phyloP scores from a whole-genome alignment of 2,329 filamentous ascomycete species.

The Colletotrichum falcatum region DNA sequence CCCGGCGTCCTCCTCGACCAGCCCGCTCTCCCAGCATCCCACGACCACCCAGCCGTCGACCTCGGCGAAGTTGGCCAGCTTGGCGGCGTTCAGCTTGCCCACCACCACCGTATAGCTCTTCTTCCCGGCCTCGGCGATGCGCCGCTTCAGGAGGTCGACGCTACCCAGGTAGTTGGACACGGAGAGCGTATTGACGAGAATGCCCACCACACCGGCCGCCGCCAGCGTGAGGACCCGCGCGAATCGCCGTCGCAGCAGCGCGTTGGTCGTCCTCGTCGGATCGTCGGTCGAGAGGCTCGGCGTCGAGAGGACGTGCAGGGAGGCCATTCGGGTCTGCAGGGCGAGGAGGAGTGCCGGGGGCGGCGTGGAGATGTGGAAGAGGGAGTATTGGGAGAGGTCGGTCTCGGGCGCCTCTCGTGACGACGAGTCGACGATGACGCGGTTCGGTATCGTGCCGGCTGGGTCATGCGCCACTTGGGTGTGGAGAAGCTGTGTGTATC shows the following conservation, averaged over 20 bases:
- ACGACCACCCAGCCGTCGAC: conserved; percentile 97
- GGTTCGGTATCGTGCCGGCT: conserved; percentile 84
- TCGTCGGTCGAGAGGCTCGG: conserved; percentile 63
- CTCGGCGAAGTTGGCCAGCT: conserved; percentile 96
- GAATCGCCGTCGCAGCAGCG: conserved; percentile 84
- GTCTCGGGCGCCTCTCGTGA: conserved; percentile 46
- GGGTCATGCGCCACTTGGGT: conserved; percentile 84
- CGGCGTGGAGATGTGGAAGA: conserved; percentile 89
- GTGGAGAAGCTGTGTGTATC: conserved; percentile 77
- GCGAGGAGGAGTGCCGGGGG: conserved; percentile 87
- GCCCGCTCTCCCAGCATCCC: conserved; percentile 96
- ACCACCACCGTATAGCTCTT: conserved; percentile 98
- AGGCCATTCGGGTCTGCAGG: conserved; percentile 83
- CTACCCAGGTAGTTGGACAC: conserved; percentile 91
- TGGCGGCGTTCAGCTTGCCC: conserved; percentile 94
- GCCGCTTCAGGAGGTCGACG: conserved; percentile 76
- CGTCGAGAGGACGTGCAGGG: conserved; percentile 83
- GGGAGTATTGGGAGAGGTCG: conserved; percentile 73
- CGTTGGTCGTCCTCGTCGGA: conserved; percentile 58
- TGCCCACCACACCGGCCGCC: conserved; percentile 87
- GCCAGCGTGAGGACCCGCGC: conserved; percentile 84
- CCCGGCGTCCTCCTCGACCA: conserved; percentile 84
- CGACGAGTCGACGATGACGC: conserved; percentile 64
- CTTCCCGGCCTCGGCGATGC: conserved; percentile 85
- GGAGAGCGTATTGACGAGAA: conserved; percentile 94